Conservation (phyloP, 1,284 basidiomycete species). For the Marasmius tenuissimus region DNA sequence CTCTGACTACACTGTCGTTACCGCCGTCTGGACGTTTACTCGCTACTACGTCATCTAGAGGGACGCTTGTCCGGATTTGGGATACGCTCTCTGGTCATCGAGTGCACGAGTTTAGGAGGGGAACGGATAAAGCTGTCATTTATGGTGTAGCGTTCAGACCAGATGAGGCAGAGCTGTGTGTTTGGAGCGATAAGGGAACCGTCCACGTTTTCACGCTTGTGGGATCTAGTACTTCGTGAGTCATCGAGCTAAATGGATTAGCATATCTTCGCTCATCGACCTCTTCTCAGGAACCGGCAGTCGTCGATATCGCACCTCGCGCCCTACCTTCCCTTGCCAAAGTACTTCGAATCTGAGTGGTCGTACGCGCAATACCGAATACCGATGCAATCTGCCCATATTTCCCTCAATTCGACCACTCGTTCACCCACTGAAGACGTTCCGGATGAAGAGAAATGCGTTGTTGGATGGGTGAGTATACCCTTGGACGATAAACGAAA, state of each 20-base stretch:
- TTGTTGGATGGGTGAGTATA: constrained; percentile 80
- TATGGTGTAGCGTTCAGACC: constrained; percentile 83
- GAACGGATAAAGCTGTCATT: constrained; percentile 89
- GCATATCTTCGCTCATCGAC: constrained; percentile 13
- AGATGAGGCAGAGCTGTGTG: constrained; percentile 79
- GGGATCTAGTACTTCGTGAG: constrained; percentile 65
- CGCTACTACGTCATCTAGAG: constrained; percentile 83
- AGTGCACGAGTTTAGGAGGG: constrained; percentile 81
- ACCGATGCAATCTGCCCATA: constrained; percentile 80
- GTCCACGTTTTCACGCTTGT: constrained; percentile 86
- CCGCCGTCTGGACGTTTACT: constrained; percentile 80
- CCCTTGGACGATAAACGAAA: constrained; percentile 39
- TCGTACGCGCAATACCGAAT: constrained; percentile 93
- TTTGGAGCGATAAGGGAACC: constrained; percentile 97
- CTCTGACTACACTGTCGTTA: constrained; percentile 76
- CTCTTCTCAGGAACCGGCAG: constrained; percentile 65
- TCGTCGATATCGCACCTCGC: constrained; percentile 76
- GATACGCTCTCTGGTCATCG: constrained; percentile 76
- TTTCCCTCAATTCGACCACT: constrained; percentile 60
- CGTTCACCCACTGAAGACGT: constrained; percentile 61
- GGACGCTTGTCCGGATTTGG: constrained; percentile 91
- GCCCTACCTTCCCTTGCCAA: constrained; percentile 81
- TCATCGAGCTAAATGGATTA: not conserved
- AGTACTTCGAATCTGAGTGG: constrained; percentile 92
- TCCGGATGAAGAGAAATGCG: constrained; percentile 81